Base-by-base conservation (phyloP, 2,329 filamentous ascomycete species). In the Sarocladiaceae sp. region DNA sequence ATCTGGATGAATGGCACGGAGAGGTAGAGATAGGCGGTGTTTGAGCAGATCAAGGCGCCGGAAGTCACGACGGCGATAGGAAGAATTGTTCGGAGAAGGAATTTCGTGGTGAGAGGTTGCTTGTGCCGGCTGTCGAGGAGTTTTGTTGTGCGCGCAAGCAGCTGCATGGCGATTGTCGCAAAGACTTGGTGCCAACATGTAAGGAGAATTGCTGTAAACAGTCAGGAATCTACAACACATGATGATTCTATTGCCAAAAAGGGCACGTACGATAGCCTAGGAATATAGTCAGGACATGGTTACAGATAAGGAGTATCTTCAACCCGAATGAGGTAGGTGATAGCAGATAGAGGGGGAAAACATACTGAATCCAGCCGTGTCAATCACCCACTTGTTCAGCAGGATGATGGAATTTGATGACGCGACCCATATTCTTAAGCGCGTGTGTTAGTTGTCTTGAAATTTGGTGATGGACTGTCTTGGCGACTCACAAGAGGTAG, bases 361-460 rank as follows among this genome's bases (percentile, higher is more conserved):
- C 86, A 76, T 73, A 90, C 87, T 79, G 70, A 93, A 93, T 53
- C 86, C 80, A 62, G 80, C 80, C 56, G 82, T 84, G 64, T 89
- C 83, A 54, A 96, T 79, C 48, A 96, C 82, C 82, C 87, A 92
- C 74, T 96, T 96, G 78, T 96, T 96, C 78, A 95, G 95, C 56
- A 96, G 74, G 64, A 96, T 95, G 56, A 92, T 90, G 62, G 82
- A 77, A 58, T 90, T 93, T 62, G 88, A 94, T 66, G 94, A 82
- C 59, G 89, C 78, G 59, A 96, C 95, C 90, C 90, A 96, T 63
- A 82, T 80, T 52, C 77, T 80, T 15, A 26, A 20, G 15, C 12
- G n/a, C 35, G 13, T 20, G n/a, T 10, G 17, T 44, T 23, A 40
- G 37, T 40, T 3, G 17, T 7, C 37, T 17, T 40, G n/a, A n/a